These are phyloP conservation scores for Russula emetica DNA, from an alignment of 768 basidiomycete genomes.

Conservation along the genomic window DNA sequence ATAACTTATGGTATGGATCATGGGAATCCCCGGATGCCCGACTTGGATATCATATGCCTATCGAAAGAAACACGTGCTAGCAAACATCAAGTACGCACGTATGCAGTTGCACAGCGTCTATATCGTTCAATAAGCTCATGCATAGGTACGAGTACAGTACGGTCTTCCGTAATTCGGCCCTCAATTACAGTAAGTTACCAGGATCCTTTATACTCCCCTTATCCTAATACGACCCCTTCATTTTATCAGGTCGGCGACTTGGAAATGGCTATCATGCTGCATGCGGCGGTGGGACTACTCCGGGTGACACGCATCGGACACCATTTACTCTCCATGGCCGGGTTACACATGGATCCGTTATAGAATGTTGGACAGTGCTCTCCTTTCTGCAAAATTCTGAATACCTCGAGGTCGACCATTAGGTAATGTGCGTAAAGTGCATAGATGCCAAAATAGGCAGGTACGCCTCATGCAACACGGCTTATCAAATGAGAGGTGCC, in stretches of 20 bases:
- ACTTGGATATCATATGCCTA: neutral
- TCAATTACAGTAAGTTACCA: too few relatives aligned
- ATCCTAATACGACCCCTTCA: too few relatives aligned
- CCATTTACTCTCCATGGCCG: neutral
- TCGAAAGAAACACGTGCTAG: constrained; percentile 20
- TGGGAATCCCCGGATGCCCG: neutral
- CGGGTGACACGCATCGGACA: neutral
- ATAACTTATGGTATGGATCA: too few relatives aligned
- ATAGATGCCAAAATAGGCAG: neutral
- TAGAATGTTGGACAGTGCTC: neutral
- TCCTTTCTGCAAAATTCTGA: neutral
- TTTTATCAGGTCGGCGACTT: too few relatives aligned
- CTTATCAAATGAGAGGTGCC: neutral
- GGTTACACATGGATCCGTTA: neutral
- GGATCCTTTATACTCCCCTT: too few relatives aligned
- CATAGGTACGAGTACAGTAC: too few relatives aligned
- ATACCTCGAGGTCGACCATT: neutral
- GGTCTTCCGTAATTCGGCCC: too few relatives aligned
- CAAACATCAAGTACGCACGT: neutral
- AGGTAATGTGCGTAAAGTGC: neutral
- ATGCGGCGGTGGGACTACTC: neutral
- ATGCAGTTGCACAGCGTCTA: too few relatives aligned
- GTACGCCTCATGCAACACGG: neutral
- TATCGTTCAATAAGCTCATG: too few relatives aligned
- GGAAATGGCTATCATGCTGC: too few relatives aligned